Conservation (phyloP, 1,284 basidiomycete species). For the Tilletiaria anomala region DNA sequence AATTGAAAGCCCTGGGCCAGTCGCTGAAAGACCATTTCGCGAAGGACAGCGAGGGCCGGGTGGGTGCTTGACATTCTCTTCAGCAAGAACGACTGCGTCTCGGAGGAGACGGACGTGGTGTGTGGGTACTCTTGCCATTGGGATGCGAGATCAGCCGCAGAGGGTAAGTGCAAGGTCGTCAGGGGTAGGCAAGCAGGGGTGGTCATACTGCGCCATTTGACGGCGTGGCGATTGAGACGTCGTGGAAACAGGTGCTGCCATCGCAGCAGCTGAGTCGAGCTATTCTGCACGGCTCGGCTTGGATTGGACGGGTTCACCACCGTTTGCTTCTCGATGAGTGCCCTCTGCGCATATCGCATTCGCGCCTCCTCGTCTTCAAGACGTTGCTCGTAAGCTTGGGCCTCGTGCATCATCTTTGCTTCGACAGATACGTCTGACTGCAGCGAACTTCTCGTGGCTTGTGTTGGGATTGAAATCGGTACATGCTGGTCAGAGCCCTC, state of each 20-base stretch:
- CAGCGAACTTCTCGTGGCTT: too few relatives aligned
- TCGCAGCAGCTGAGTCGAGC: slow-evolving; percentile 19
- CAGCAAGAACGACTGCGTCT: slow-evolving; percentile 32
- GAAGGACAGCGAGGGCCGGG: slow-evolving; percentile 58
- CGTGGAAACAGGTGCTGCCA: slow-evolving; percentile 75
- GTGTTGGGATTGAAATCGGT: too few relatives aligned
- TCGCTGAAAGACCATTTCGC: slow-evolving; percentile 81
- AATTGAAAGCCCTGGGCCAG: slow-evolving; percentile 95
- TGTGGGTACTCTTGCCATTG: slow-evolving; percentile 38
- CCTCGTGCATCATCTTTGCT: too few relatives aligned
- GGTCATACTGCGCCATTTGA: slow-evolving; percentile 76
- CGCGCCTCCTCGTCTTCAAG: too few relatives aligned
- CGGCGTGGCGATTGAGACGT: slow-evolving; percentile 62
- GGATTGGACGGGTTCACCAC: slow-evolving; percentile 36
- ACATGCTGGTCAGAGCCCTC: too few relatives aligned
- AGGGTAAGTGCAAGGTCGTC: slow-evolving; percentile 55
- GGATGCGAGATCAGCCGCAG: slow-evolving; percentile 22
- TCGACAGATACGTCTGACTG: too few relatives aligned
- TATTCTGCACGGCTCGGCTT: slow-evolving; percentile 14
- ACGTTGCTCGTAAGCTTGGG: too few relatives aligned
- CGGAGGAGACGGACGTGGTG: slow-evolving; percentile 28
- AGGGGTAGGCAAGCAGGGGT: slow-evolving; percentile 61
- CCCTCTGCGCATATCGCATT: too few relatives aligned
- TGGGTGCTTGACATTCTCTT: slow-evolving; percentile 49
- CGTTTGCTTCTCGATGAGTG: slow-evolving; percentile 29